These are phyloP conservation scores for Verticillium nonalfalfae DNA, from an alignment of 2,329 filamentous ascomycete species.

Conservation along the genomic window DNA sequence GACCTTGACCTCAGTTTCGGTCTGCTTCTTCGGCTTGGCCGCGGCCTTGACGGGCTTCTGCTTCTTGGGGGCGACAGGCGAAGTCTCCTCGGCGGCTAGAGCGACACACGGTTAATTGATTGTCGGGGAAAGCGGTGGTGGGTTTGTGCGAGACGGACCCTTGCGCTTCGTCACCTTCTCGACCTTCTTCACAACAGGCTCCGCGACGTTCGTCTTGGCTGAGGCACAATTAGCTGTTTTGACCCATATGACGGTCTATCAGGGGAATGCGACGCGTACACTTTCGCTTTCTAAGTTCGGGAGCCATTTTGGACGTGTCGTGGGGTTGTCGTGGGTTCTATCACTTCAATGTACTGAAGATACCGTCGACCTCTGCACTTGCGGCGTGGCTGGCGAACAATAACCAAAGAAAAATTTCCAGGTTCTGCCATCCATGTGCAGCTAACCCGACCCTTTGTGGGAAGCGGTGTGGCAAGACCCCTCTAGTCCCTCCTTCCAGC, in stretches of 20 bases:
- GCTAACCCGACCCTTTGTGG: not conserved
- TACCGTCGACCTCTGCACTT: not conserved
- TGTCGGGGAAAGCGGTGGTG: not conserved
- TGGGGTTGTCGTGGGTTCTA: not conserved
- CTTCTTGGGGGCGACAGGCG: slow-evolving; percentile 37
- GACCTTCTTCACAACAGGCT: slow-evolving; percentile 18
- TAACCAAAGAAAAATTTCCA: slow-evolving; percentile 10
- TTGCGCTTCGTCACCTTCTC: slow-evolving; percentile 25
- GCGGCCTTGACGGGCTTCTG: slow-evolving; percentile 33
- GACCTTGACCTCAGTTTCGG: slow-evolving; percentile 14
- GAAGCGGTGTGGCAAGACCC: slow-evolving; percentile 7
- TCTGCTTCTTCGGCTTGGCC: slow-evolving; percentile 15
- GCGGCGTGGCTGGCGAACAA: not conserved
- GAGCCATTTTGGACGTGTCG: slow-evolving; percentile 30
- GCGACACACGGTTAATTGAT: slow-evolving; percentile 15
- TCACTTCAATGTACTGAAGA: not conserved
- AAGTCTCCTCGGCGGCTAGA: slow-evolving; percentile 36
- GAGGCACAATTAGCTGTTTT: slow-evolving; percentile 1
- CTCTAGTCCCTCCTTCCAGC: slow-evolving; percentile 2
- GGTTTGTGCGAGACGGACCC: slow-evolving; percentile 17
- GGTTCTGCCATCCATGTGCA: slow-evolving; percentile 10
- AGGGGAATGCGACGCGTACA: slow-evolving; percentile 9
- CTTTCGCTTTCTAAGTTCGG: slow-evolving; percentile 33
- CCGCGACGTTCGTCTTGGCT: slow-evolving; percentile 23
- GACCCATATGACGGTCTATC: not conserved